Percentiles rank a stretch among this genome's conserved stretches.
phyloP scores from a whole-genome alignment of 2,329 filamentous ascomycete genomes.

The Fusarium drepaniforme region DNA sequence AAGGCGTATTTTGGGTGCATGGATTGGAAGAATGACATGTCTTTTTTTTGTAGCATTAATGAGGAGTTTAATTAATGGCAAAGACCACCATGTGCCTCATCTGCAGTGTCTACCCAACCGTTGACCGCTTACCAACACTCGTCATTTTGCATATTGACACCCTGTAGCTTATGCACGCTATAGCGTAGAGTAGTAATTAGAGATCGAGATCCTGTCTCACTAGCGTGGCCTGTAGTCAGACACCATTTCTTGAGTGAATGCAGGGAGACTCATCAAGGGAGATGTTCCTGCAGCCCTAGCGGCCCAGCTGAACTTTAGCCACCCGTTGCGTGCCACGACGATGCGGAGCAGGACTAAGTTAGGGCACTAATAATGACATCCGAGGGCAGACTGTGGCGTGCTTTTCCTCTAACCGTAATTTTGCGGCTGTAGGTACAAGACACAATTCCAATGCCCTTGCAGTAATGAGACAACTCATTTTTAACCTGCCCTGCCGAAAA shows the following conservation, averaged over 20 bases:
- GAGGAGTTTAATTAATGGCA: background rate
- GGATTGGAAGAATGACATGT: background rate
- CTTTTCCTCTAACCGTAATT: background rate
- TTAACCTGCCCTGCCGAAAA: background rate
- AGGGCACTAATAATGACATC: background rate
- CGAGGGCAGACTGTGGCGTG: background rate
- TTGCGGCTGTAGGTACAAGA: background rate
- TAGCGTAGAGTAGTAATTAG: background rate
- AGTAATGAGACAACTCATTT: background rate
- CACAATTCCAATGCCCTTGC: background rate
- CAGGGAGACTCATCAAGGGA: background rate
- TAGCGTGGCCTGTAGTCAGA: background rate
- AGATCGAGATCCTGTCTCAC: background rate
- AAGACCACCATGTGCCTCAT: background rate
- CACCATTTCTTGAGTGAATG: background rate
- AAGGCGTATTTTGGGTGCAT: background rate
- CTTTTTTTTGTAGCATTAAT: background rate
- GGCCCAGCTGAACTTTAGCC: background rate
- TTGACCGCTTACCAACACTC: background rate
- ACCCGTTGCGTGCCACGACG: background rate
- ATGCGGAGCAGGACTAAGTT: background rate
- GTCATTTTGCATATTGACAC: background rate
- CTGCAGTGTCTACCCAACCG: background rate
- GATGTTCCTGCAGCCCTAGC: background rate
- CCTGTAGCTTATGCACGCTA: background rate